A percentile compares a stretch with the other conserved stretches of the same genome.
These are phyloP conservation scores for Cocos nucifera DNA, from an alignment of 176 grass and related monocot genomes.

Conservation along the genomic window DNA sequence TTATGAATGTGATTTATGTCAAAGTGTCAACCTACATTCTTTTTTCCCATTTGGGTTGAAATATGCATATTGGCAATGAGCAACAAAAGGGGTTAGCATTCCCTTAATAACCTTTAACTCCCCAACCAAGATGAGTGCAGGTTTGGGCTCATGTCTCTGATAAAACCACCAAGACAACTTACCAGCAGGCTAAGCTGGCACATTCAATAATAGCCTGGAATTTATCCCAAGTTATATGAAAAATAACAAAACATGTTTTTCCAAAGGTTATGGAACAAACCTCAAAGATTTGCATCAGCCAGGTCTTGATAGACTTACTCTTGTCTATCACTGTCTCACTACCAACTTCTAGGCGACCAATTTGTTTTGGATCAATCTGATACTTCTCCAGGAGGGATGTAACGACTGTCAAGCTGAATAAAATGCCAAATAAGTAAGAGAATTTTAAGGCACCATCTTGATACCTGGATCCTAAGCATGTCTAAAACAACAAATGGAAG, in stretches of 20 bases:
- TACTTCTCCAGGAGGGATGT: conserved; percentile 78
- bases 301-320: conserved; percentile 95
- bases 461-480: neutral
- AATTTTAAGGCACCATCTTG: neutral
- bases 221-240: too few species aligned
- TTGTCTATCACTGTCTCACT: conserved; percentile 98
- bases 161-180: too few species aligned
- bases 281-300: conserved; percentile 91
- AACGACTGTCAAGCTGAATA: conserved; percentile 61
- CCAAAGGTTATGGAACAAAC: conserved; percentile 25
- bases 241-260: neutral
- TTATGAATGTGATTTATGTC: too few species aligned
- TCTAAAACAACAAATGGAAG: conserved; percentile 3
- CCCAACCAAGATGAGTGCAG: too few species aligned
- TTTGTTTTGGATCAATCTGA: conserved; percentile 66
- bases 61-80: too few species aligned
- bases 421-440: conserved; percentile 20
- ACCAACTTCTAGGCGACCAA: conserved; percentile 91
- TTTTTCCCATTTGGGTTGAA: too few species aligned
- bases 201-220: too few species aligned
- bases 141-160: too few species aligned
- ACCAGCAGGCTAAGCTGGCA: too few species aligned
- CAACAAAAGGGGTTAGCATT: too few species aligned
- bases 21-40: too few species aligned
- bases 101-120: too few species aligned